These are phyloP conservation scores for Orbilia quercus DNA, from an alignment of 2,329 filamentous ascomycete species.

Conservation along the genomic window DNA sequence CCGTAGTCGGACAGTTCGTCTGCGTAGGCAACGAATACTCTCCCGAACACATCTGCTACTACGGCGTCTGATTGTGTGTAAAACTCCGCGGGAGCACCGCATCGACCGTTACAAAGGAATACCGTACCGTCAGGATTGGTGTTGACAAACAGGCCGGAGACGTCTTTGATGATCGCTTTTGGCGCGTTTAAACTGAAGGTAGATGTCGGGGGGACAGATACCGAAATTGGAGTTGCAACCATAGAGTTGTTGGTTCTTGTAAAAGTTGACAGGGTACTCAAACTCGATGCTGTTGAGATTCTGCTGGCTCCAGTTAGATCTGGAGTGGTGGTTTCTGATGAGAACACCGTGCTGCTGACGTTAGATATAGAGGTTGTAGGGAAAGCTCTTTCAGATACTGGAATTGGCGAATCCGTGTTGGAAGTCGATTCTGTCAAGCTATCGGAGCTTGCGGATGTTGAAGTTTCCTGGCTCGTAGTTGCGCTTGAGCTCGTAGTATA, in stretches of 20 bases:
- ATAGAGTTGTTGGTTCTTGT: constrained; percentile 6
- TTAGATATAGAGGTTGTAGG: constrained; percentile 5
- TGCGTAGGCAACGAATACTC: constrained; percentile 26
- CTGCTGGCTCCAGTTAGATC: not conserved
- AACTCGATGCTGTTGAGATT: not conserved
- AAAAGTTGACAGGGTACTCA: constrained; percentile 6
- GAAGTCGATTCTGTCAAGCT: not conserved
- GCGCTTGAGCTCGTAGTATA: not conserved
- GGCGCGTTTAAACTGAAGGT: constrained; percentile 2
- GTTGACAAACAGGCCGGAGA: constrained; percentile 38
- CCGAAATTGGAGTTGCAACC: constrained; percentile 6
- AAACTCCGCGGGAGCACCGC: constrained; percentile 39
- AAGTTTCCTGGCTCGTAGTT: not conserved
- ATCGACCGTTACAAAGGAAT: constrained; percentile 36
- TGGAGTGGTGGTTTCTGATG: not conserved
- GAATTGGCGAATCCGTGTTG: not conserved
- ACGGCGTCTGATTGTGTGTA: constrained; percentile 31
- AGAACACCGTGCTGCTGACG: not conserved
- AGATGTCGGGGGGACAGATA: not conserved
- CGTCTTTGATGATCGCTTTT: constrained; percentile 34
- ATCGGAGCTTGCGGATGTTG: not conserved
- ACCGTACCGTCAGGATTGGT: constrained; percentile 42
- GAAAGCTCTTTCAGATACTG: not conserved
- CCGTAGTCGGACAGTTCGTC: constrained; percentile 33
- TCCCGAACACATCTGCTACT: constrained; percentile 21